Evolutionary conservation across 78 protist genomes (phyloP).

Genomic region (Dictyostelium brefeldianum): DNA sequence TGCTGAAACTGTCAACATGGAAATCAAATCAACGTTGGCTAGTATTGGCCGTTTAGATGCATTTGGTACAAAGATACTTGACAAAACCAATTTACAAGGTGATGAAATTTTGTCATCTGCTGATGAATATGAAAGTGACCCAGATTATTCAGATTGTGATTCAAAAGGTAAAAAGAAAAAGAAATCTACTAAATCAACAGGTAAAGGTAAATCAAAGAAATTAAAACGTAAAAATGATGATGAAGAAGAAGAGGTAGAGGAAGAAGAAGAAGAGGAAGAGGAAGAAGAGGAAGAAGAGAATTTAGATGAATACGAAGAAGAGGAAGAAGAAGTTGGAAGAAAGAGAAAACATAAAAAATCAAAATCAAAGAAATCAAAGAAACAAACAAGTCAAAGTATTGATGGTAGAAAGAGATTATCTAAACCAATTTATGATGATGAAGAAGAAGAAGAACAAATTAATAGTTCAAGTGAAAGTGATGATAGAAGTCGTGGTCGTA

Average conservation of each 20-base stretch:
- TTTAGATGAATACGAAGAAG: conserved; percentile 4
- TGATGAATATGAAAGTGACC: background rate
- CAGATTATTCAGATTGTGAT: background rate
- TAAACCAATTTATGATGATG: background rate
- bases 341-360: background rate
- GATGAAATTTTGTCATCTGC: background rate
- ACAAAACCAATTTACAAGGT: background rate
- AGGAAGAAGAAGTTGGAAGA: background rate
- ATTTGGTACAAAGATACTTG: conserved; percentile 1
- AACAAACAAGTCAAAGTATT: background rate
- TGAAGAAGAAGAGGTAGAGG: background rate
- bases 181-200: background rate
- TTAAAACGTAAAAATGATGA: background rate
- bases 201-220: background rate
- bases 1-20: conserved; percentile 30
- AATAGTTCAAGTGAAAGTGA: background rate
- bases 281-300: background rate
- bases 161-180: background rate
- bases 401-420: background rate
- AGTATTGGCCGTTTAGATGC: background rate
- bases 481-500: background rate
- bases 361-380: background rate
- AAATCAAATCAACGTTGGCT: conserved; percentile 8
- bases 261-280: background rate
- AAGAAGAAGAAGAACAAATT: background rate